Conservation (phyloP, 495 filamentous ascomycete species). For the Aspergillus carlsbadensis region DNA sequence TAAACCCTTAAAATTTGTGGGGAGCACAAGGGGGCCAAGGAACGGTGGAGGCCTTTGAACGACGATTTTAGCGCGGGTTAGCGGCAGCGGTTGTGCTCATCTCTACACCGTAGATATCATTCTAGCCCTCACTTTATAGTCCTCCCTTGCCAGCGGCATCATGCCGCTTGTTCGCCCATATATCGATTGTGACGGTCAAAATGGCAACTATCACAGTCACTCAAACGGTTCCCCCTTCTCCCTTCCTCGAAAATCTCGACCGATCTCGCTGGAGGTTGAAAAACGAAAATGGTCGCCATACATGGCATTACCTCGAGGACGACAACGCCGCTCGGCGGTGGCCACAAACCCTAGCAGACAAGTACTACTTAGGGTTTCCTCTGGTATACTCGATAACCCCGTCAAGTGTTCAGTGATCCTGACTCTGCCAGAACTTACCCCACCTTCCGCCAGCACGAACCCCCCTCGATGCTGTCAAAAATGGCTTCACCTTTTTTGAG, state of each 20-base stretch:
- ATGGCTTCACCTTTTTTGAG: conserved; percentile 6
- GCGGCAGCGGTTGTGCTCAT: conserved; percentile 4
- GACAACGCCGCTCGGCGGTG: neutral
- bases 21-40: no score
- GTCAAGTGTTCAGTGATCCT: neutral
- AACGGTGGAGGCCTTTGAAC: neutral
- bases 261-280: conserved; percentile 8
- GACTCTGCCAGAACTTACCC: conserved; percentile 3
- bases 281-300: conserved; percentile 10
- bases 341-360: conserved; percentile 7
- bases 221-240: neutral
- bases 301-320: conserved; percentile 15
- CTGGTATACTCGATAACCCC: neutral
- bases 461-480: conserved; percentile 1
- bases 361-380: conserved; percentile 8
- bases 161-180: neutral
- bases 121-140: conserved; percentile 1
- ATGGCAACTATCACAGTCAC: conserved; percentile 2
- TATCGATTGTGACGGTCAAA: neutral
- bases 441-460: neutral
- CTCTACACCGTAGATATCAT: conserved; percentile 14
- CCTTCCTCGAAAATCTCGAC: conserved; percentile 1
- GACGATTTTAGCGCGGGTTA: neutral
- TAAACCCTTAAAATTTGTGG: no score
- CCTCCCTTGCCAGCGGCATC: no score